Evolutionary conservation across 176 grass and related monocot genomes (phyloP).

Genomic region (Musa itinerans): DNA sequence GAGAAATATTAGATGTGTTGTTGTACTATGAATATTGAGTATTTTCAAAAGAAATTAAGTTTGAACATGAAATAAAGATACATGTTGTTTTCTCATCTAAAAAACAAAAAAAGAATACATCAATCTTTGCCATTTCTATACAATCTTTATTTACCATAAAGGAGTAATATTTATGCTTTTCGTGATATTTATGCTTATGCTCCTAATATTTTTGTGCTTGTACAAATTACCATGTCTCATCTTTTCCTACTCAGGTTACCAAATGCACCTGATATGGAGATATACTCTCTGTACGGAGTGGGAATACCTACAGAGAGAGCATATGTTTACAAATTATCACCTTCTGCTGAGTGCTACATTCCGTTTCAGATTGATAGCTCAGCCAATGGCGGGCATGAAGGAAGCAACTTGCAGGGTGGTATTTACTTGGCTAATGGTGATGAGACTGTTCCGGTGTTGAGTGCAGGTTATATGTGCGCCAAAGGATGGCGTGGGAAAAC

Average conservation of each 20-base stretch:
- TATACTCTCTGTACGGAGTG: slow-evolving; percentile 97
- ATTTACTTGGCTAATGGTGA: slow-evolving; percentile 77
- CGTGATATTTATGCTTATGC: no score
- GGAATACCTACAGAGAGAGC: slow-evolving; percentile 96
- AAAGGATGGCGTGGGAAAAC: slow-evolving; percentile 96
- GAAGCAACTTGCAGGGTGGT: slow-evolving; percentile 68
- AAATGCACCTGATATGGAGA: slow-evolving; percentile 88
- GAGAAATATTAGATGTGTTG: no score
- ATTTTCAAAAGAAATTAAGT: no score
- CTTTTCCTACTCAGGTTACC: slow-evolving; percentile 56
- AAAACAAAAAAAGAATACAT: no score
- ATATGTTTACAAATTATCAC: slow-evolving; percentile 82
- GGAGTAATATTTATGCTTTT: no score
- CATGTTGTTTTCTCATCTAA: no score
- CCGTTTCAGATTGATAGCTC: slow-evolving; percentile 85
- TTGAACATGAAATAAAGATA: no score
- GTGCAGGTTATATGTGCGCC: slow-evolving; percentile 83
- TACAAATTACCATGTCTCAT: background rate
- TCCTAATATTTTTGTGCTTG: background rate
- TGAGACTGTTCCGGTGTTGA: slow-evolving; percentile 93
- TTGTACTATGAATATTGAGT: no score
- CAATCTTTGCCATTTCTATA: no score
- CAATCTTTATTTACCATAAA: no score
- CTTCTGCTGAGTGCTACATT: slow-evolving; percentile 71
- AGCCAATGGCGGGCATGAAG: slow-evolving; percentile 67